phyloP scores from a whole-genome alignment of 2,329 filamentous ascomycete genomes.

The Fusarium incarnatum region DNA sequence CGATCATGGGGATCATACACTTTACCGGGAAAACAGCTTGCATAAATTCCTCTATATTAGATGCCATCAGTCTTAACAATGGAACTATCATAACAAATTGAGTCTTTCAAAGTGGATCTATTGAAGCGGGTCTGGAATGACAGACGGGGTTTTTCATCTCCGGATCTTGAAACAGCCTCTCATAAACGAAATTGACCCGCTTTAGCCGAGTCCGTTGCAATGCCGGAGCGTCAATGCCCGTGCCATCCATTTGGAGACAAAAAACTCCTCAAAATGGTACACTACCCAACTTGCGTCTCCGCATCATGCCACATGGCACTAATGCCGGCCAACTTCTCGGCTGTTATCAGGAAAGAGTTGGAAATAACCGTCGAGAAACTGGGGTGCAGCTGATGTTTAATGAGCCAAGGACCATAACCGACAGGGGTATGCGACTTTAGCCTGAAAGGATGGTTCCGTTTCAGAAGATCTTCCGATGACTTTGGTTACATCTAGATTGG shows the following conservation, averaged over 20 bases:
- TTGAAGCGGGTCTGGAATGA: neutral
- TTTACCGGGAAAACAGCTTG: neutral
- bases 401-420: neutral
- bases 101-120: rapidly evolving
- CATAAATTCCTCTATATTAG: neutral
- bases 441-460: slow-evolving; percentile 6
- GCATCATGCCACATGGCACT: slow-evolving; percentile 24
- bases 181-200: neutral
- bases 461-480: neutral
- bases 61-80: neutral
- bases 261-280: neutral
- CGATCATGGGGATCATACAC: neutral
- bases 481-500: neutral
- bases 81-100: rapidly evolving
- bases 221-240: slow-evolving; percentile 24
- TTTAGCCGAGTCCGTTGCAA: slow-evolving; percentile 16
- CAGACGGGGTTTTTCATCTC: slow-evolving; percentile 10
- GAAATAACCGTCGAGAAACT: neutral
- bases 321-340: slow-evolving; percentile 1
- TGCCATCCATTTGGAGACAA: slow-evolving; percentile 2
- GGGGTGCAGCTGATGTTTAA: slow-evolving; percentile 1
- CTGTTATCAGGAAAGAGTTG: neutral
- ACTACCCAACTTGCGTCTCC: neutral
- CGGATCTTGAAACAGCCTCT: slow-evolving; percentile 9
- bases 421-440: slow-evolving; percentile 11